Base-by-base conservation (phyloP, 495 filamentous ascomycete species). In the Penicillium robsamsonii region DNA sequence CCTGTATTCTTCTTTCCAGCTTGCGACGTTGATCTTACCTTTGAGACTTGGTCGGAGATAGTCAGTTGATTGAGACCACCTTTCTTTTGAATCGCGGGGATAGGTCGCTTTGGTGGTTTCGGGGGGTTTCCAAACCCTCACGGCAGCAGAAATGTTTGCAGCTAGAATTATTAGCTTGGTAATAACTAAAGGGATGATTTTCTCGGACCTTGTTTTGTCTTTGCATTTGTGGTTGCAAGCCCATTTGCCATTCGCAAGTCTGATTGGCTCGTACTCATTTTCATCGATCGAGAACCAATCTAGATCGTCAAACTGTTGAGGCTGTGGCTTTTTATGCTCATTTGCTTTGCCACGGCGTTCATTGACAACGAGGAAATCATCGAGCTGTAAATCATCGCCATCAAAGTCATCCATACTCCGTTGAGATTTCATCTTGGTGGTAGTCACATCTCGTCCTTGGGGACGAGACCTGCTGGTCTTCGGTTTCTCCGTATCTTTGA, bases 61-160 rank as follows among this genome's bases (percentile, higher is more conserved):
- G 61, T 74, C 60, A 68, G 64, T 50, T 74, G 75, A 31, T 53
- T 71, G 31, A 56, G 53, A 8, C 55, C 64, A n/a, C 25, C 53
- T 47, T 50, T 30, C 35, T 67, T 70, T 20, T 63, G 59, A 13
- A 64, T 55, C 6, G 24, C 15, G 0, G 31, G 44, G 2, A 35
- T 22, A 7, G 60, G 22, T 29, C 58, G 67, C 45, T 68, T 78
- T 41, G 75, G 79, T 1, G 74, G 68, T 56, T 86, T 91, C 7
- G 87, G 85, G 31, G 84, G 87, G 52, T 89, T 31, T 92, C 87
- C 5, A 94, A 63, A 2, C 93, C 93, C 45, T 96, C 89, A n/a
- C 82, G 84, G 67, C 94, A 98, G 63, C 94, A 98, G 35, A 84
- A 70, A 62, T 98, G 94, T 62, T 87, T 89, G 71, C 87, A 91